Evolutionary conservation across 768 basidiomycete species (phyloP).

Genomic region (Rhodotorula taiwanensis): DNA sequence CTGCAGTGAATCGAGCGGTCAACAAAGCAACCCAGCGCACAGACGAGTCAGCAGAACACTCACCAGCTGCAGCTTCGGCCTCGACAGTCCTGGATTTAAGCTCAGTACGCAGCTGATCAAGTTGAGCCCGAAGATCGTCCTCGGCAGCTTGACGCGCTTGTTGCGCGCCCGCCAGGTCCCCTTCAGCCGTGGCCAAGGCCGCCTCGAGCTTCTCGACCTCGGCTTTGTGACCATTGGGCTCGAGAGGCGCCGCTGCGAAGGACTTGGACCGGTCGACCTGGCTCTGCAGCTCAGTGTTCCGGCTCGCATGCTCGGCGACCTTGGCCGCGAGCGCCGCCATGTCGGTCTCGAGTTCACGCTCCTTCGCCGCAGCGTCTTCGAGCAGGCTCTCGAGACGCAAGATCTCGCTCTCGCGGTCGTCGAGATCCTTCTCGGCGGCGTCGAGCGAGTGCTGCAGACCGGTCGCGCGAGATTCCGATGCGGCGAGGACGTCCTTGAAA

Average conservation of each 20-base stretch:
- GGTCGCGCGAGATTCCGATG: slow-evolving; percentile 35
- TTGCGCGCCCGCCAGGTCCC: too few relatives aligned
- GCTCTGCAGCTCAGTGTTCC: slow-evolving; percentile 8
- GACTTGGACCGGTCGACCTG: slow-evolving; percentile 8
- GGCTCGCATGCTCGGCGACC: slow-evolving; percentile 7
- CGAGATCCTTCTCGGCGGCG: slow-evolving; percentile 54
- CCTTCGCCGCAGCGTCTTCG: slow-evolving; percentile 43
- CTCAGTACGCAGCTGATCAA: too few relatives aligned
- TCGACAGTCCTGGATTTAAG: too few relatives aligned
- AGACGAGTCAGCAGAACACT: too few relatives aligned
- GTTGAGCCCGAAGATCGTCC: too few relatives aligned
- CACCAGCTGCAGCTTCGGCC: too few relatives aligned
- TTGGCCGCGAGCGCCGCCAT: slow-evolving; percentile 23
- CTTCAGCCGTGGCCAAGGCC: slow-evolving; percentile 15
- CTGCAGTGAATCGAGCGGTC: too few relatives aligned
- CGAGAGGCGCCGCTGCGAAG: neutral
- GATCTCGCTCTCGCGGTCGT: slow-evolving; percentile 17
- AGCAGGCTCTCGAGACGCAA: slow-evolving; percentile 17
- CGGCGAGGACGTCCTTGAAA: slow-evolving; percentile 33
- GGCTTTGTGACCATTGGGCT: too few relatives aligned
- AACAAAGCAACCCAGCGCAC: too few relatives aligned
- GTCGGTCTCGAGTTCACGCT: slow-evolving; percentile 48
- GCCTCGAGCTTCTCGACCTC: slow-evolving; percentile 25
- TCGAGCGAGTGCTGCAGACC: slow-evolving; percentile 49
- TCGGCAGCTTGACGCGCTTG: too few relatives aligned